Percentiles rank a stretch among this genome's conserved stretches.
Evolutionary conservation across 805 yeast species (phyloP).

Genomic region (Yarrowia keelungensis): DNA sequence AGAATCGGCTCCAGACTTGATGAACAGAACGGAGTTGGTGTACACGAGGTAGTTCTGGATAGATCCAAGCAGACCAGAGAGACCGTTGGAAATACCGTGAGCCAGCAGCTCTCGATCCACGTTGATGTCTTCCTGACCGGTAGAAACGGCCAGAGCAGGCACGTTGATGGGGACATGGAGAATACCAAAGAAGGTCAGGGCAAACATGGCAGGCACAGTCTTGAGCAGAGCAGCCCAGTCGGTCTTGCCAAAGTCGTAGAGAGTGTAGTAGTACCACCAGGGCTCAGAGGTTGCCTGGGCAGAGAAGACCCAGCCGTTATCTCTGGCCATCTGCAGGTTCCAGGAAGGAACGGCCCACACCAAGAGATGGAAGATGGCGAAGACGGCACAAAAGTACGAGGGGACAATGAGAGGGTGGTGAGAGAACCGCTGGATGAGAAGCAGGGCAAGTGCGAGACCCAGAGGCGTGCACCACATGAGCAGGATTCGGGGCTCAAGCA

Average conservation of each 20-base stretch:
- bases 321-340: conserved; percentile 66
- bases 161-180: conserved; percentile 97
- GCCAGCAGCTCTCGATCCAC: conserved; percentile 94
- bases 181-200: conserved; percentile 93
- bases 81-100: conserved; percentile 87
- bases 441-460: conserved; percentile 63
- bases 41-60: conserved; percentile 95
- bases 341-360: conserved; percentile 71
- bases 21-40: conserved; percentile 89
- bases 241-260: conserved; percentile 73
- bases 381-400: conserved; percentile 73
- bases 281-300: conserved; percentile 70
- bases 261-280: conserved; percentile 85
- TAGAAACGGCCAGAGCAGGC: conserved; percentile 93
- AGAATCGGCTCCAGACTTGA: conserved; percentile 93
- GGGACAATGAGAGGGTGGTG: conserved; percentile 82
- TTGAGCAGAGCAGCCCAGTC: conserved; percentile 72
- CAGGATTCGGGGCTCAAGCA: conserved; percentile 51
- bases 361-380: conserved; percentile 70
- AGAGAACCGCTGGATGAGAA: conserved; percentile 66
- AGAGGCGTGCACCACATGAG: conserved; percentile 78
- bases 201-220: conserved; percentile 91
- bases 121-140: conserved; percentile 78
- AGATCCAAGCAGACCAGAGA: conserved; percentile 84
- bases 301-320: conserved; percentile 83